Evolutionary conservation across 2,329 filamentous ascomycete species (phyloP).

Genomic region (Botrytis tulipae): DNA sequence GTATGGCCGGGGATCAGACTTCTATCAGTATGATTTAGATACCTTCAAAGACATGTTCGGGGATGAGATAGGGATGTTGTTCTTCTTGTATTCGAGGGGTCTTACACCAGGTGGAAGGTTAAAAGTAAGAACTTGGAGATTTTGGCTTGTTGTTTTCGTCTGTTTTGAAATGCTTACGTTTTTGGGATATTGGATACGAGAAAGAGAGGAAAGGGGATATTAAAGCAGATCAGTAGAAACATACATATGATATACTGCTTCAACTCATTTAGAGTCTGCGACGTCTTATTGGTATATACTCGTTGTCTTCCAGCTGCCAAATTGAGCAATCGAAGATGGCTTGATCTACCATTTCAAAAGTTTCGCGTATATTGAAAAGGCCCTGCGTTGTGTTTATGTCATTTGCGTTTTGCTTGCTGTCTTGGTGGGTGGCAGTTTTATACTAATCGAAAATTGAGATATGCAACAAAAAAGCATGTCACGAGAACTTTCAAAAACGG

Average conservation of each 20-base stretch:
- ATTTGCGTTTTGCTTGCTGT: background rate
- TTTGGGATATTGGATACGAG: no score
- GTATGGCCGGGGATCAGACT: slow-evolving; percentile 8
- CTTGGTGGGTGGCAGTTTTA: background rate
- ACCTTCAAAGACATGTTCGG: slow-evolving; percentile 9
- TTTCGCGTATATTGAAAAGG: background rate
- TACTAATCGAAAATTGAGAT: background rate
- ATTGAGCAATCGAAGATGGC: background rate
- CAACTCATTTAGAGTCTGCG: background rate
- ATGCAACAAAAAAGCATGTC: background rate
- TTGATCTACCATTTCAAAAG: background rate
- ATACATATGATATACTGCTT: background rate
- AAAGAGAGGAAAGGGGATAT: no score
- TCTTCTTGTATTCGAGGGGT: background rate
- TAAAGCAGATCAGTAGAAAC: background rate
- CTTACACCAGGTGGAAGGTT: background rate
- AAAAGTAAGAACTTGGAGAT: fast-evolving
- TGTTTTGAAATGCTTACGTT: no score
- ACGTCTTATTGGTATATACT: background rate
- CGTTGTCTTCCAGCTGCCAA: background rate
- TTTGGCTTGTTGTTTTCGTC: background rate
- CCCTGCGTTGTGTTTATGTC: background rate
- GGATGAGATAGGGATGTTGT: background rate
- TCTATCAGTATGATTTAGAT: slow-evolving; percentile 6
- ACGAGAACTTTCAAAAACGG: background rate